Conservation (phyloP, 2,329 filamentous ascomycete species). For the Cytospora piceae region DNA sequence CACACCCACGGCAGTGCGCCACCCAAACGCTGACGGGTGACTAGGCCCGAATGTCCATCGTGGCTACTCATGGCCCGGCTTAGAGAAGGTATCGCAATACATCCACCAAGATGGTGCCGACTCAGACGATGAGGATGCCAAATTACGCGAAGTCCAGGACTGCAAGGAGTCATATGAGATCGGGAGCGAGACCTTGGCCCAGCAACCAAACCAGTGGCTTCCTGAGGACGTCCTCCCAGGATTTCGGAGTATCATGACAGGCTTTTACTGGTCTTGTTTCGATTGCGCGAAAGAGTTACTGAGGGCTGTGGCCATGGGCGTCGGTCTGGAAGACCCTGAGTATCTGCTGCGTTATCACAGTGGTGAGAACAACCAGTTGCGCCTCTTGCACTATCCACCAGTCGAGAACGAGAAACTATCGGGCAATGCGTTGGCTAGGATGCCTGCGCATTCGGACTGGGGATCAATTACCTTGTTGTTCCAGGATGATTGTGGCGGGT, state of each 20-base stretch:
- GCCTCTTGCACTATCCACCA: conserved; percentile 59
- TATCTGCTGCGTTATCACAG: conserved; percentile 48
- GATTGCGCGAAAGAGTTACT: conserved; percentile 37
- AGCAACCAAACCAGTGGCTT: conserved; percentile 44
- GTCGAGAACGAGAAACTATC: conserved; percentile 38
- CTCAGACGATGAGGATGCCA: conserved; percentile 23
- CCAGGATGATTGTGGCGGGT: conserved; percentile 47
- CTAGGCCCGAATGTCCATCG: conserved; percentile 31
- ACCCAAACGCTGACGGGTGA: background rate
- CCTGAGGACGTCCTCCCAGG: conserved; percentile 43
- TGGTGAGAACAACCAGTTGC: conserved; percentile 61
- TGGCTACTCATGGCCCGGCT: conserved; percentile 34
- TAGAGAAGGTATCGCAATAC: conserved; percentile 35
- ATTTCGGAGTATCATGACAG: conserved; percentile 39
- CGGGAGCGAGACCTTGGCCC: conserved; percentile 24
- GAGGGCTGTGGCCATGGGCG: conserved; percentile 39
- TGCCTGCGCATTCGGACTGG: conserved; percentile 41
- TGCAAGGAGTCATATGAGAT: conserved; percentile 39
- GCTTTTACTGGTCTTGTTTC: conserved; percentile 41
- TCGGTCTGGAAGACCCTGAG: conserved; percentile 37
- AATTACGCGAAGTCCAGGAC: conserved; percentile 30
- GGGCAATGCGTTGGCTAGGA: conserved; percentile 34
- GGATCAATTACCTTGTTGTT: conserved; percentile 50
- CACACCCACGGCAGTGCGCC: conserved; percentile 1
- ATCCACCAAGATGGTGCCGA: conserved; percentile 28